Evolutionary conservation across 257 asterid genomes (phyloP).

Genomic region (Rehmannia glutinosa): DNA sequence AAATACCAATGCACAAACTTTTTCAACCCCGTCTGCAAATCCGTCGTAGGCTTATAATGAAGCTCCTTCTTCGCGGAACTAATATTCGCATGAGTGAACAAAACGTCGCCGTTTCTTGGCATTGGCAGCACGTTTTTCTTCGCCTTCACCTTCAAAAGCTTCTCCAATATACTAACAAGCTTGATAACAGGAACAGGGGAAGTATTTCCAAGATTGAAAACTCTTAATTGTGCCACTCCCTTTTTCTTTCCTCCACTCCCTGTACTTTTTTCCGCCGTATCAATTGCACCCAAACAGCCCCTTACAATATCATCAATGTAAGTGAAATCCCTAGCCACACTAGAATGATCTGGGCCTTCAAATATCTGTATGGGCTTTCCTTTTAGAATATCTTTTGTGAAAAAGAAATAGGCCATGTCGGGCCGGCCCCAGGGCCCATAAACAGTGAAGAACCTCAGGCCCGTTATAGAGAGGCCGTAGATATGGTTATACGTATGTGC

Average conservation of each 20-base stretch:
- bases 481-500: constrained; percentile 44
- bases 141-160: constrained; percentile 27
- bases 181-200: constrained; percentile 33
- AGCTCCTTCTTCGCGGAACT: constrained; percentile 36
- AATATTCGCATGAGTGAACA: constrained; percentile 37
- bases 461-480: constrained; percentile 41
- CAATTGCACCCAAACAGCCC: constrained; percentile 32
- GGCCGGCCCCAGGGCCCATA: constrained; percentile 54
- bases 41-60: constrained; percentile 27
- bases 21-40: constrained; percentile 31
- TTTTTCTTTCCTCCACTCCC: constrained; percentile 44
- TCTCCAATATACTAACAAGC: constrained; percentile 34
- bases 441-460: constrained; percentile 36
- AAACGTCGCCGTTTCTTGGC: constrained; percentile 37
- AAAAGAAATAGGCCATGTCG: constrained; percentile 48
- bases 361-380: constrained; percentile 26
- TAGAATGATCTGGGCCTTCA: constrained; percentile 29
- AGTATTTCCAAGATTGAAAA: constrained; percentile 44
- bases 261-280: constrained; percentile 37
- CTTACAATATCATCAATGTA: constrained; percentile 32
- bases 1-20: constrained; percentile 33
- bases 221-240: constrained; percentile 32
- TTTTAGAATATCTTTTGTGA: constrained; percentile 33
- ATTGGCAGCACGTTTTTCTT: constrained; percentile 25
- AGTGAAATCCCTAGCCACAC: constrained; percentile 43